Percentiles rank a stretch among this genome's conserved stretches.
Conservation (phyloP, 2,329 filamentous ascomycete genomes). For the Colletotrichum sp. region DNA sequence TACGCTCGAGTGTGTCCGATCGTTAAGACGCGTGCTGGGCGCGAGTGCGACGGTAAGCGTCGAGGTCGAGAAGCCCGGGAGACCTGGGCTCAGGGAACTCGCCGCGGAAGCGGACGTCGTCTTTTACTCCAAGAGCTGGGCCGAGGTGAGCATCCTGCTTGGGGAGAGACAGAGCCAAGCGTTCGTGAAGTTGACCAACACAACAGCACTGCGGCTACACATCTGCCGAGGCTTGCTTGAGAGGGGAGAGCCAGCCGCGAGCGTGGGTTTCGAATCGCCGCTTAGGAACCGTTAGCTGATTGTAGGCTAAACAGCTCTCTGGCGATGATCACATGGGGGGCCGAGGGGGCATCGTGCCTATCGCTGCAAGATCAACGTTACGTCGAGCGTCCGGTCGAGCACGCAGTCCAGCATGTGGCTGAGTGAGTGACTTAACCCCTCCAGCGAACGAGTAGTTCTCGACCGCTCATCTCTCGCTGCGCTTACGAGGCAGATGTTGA, state of each 20-base stretch:
- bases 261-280: constrained; percentile 45
- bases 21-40: constrained; percentile 46
- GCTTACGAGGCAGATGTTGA: background rate
- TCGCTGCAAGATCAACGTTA: constrained; percentile 37
- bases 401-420: constrained; percentile 47
- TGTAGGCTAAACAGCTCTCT: constrained; percentile 40
- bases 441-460: background rate
- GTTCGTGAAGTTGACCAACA: background rate
- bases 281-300: background rate
- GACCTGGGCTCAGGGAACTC: constrained; percentile 62
- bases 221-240: constrained; percentile 57
- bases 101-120: constrained; percentile 70
- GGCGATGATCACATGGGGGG: constrained; percentile 65
- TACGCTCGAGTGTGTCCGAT: constrained; percentile 61
- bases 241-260: constrained; percentile 42
- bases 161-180: background rate
- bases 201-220: constrained; percentile 34
- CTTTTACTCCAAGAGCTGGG: constrained; percentile 77
- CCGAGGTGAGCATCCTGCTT: constrained; percentile 57
- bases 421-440: constrained; percentile 57
- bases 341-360: constrained; percentile 48
- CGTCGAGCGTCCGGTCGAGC: constrained; percentile 47
- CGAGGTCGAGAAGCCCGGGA: constrained; percentile 73
- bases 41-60: constrained; percentile 58
- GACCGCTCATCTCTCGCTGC: background rate